A percentile compares a stretch with the other conserved stretches of the same genome.
Conservation (phyloP, 2,329 filamentous ascomycete species). For the Aspergillus pseudoglaucus region DNA sequence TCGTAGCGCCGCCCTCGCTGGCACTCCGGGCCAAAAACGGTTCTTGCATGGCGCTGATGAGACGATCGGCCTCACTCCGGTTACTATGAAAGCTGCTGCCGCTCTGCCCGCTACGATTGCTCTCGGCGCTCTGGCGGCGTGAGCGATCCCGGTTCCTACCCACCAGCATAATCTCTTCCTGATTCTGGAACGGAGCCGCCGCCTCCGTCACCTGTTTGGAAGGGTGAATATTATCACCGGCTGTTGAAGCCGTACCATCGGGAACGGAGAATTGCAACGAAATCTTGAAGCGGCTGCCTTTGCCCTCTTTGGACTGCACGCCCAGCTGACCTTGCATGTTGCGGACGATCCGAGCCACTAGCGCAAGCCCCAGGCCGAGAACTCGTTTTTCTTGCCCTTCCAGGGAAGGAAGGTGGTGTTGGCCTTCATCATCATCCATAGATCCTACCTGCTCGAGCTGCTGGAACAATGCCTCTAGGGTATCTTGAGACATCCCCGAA, state of each 20-base stretch:
- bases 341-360: conserved; percentile 78
- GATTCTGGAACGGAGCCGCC: conserved; percentile 17
- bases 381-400: conserved; percentile 37
- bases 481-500: conserved; percentile 52
- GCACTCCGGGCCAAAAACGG: conserved; percentile 11
- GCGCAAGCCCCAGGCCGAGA: conserved; percentile 74
- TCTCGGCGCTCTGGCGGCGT: conserved; percentile 18
- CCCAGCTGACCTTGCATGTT: conserved; percentile 87
- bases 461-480: conserved; percentile 54
- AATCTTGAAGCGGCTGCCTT: conserved; percentile 76
- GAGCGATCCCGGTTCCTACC: conserved; percentile 14
- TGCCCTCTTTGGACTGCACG: conserved; percentile 74
- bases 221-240: background rate
- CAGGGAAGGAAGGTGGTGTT: conserved; percentile 6
- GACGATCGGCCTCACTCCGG: conserved; percentile 34
- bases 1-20: conserved; percentile 9
- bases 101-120: conserved; percentile 27
- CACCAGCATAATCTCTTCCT: conserved; percentile 35
- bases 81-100: conserved; percentile 27
- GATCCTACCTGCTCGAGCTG: conserved; percentile 61
- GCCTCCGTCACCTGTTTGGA: conserved; percentile 18
- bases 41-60: conserved; percentile 39
- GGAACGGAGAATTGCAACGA: conserved; percentile 68
- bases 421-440: conserved; percentile 42
- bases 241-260: conserved; percentile 5